A percentile compares a stretch with the other conserved stretches of the same genome.
These are phyloP conservation scores for Ochetophila trinervis DNA, from an alignment of 306 rosid genomes.

Conservation along the genomic window DNA sequence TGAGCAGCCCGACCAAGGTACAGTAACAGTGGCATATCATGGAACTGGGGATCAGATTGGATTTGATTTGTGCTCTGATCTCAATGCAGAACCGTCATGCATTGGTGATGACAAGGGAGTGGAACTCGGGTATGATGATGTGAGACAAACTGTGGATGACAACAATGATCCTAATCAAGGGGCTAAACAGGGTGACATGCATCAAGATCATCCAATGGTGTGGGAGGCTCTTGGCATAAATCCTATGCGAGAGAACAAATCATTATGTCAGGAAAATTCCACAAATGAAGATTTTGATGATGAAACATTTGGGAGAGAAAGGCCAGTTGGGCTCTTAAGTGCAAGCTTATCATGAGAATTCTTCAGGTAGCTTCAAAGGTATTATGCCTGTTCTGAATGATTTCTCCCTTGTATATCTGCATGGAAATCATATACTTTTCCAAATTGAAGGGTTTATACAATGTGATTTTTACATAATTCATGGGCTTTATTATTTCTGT, in stretches of 20 bases:
- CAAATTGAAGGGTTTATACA: background rate
- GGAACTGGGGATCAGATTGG: conserved; percentile 70
- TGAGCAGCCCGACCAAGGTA: conserved; percentile 80
- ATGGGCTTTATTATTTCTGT: background rate
- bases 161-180: conserved; percentile 46
- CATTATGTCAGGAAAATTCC: conserved; percentile 90
- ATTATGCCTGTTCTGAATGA: background rate
- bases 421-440: background rate
- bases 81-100: conserved; percentile 70
- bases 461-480: background rate
- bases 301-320: conserved; percentile 72
- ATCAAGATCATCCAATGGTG: conserved; percentile 46
- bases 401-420: background rate
- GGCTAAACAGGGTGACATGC: conserved; percentile 53
- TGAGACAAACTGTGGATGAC: conserved; percentile 47
- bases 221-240: conserved; percentile 65
- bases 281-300: conserved; percentile 89
- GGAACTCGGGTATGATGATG: conserved; percentile 51
- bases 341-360: conserved; percentile 58
- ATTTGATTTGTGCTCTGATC: conserved; percentile 80
- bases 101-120: conserved; percentile 61
- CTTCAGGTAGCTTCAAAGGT: conserved; percentile 56
- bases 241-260: conserved; percentile 45
- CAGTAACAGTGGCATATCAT: conserved; percentile 65
- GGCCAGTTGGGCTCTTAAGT: conserved; percentile 62